Percentiles rank a stretch among this genome's conserved stretches.
Conservation (phyloP, 2,329 filamentous ascomycete genomes). For the Coniosporium tulheliwenetii region DNA sequence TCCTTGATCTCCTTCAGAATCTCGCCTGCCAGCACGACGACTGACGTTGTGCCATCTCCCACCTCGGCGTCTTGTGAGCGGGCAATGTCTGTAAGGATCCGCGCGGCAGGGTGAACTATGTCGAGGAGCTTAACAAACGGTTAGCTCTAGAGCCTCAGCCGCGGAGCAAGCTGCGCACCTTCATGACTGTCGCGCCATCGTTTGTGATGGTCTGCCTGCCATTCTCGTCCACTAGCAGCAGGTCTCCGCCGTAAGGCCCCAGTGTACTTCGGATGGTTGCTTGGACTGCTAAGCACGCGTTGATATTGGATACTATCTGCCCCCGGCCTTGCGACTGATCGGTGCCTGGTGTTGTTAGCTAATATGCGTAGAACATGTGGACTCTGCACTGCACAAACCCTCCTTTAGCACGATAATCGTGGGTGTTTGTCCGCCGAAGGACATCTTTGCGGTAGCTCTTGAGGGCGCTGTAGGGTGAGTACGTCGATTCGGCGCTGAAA, state of each 20-base stretch:
- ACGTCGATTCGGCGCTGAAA: too few relatives aligned
- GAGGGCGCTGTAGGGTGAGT: neutral
- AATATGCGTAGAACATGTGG: neutral
- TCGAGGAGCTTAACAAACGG: slow-evolving; percentile 60
- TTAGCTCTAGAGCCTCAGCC: slow-evolving; percentile 1
- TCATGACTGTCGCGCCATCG: slow-evolving; percentile 98
- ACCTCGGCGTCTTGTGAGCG: slow-evolving; percentile 98
- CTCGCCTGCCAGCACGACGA: slow-evolving; percentile 93
- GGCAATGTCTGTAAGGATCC: slow-evolving; percentile 95
- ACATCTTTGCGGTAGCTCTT: slow-evolving; percentile 43
- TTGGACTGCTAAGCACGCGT: slow-evolving; percentile 92
- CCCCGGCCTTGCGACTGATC: slow-evolving; percentile 94
- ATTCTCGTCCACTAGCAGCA: slow-evolving; percentile 91
- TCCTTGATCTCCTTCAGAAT: slow-evolving; percentile 95
- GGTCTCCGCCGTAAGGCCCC: slow-evolving; percentile 89
- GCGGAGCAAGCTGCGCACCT: slow-evolving; percentile 36
- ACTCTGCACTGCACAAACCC: slow-evolving; percentile 43
- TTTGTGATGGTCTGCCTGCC: slow-evolving; percentile 96
- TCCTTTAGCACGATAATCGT: slow-evolving; percentile 97
- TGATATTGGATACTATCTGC: slow-evolving; percentile 95
- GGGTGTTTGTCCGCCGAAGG: slow-evolving; percentile 92
- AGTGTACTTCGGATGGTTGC: slow-evolving; percentile 90
- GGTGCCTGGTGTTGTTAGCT: slow-evolving; percentile 51
- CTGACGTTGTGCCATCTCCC: slow-evolving; percentile 92
- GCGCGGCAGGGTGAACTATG: slow-evolving; percentile 92